Percentiles rank a stretch among this genome's conserved stretches.
These are phyloP conservation scores for Trametes polyzona DNA, from an alignment of 1,284 basidiomycete genomes.

Conservation along the genomic window DNA sequence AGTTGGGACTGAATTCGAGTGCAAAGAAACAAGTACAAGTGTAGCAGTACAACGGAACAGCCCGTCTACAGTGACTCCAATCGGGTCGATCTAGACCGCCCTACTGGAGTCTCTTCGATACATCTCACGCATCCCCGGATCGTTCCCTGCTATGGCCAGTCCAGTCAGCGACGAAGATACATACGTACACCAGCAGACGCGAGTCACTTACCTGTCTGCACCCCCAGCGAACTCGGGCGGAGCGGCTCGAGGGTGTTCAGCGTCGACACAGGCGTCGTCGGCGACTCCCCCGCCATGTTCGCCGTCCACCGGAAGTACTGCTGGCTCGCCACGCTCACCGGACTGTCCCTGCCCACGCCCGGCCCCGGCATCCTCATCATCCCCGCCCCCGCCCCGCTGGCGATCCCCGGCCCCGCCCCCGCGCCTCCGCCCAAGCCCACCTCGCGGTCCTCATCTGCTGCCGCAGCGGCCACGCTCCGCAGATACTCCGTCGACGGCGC, in stretches of 20 bases:
- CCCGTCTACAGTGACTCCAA: too few relatives aligned
- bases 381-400: background rate
- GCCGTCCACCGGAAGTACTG: too few relatives aligned
- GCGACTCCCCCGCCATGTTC: background rate
- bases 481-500: slow-evolving; percentile 12
- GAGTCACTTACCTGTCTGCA: background rate
- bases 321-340: background rate
- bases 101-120: too few relatives aligned
- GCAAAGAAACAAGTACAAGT: too few relatives aligned
- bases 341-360: background rate
- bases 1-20: too few relatives aligned
- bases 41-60: too few relatives aligned
- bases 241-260: background rate
- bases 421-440: background rate
- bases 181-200: too few relatives aligned
- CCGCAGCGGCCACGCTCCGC: background rate
- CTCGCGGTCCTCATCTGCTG: background rate
- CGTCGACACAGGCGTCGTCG: slow-evolving; percentile 1
- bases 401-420: background rate
- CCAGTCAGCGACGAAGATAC: too few relatives aligned
- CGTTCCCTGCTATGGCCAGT: too few relatives aligned
- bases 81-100: too few relatives aligned
- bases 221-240: background rate
- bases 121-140: too few relatives aligned
- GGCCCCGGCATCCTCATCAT: background rate